Base-by-base conservation (phyloP, 495 filamentous ascomycete species). In the Penicillium crystallinum region DNA sequence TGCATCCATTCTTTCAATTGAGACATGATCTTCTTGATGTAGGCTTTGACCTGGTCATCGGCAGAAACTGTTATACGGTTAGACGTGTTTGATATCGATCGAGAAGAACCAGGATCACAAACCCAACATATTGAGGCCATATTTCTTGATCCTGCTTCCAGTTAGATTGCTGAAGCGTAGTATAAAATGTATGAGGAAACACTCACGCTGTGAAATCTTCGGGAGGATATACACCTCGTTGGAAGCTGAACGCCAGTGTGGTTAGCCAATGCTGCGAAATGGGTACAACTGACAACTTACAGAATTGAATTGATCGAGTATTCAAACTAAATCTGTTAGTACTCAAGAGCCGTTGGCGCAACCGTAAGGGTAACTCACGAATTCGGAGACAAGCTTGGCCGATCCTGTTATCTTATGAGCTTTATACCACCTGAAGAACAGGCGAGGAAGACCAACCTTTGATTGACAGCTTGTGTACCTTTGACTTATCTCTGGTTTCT, bases 1-100 rank as follows among this genome's bases (percentile, higher is more conserved):
- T 88, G 76, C 88, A 96, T 97, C 93, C 93, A 98, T 62, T 86
- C 87, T 71, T 92, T 90, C 38, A 97, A 81, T 71, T 96, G 91
- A 4, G 85, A 87, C 89, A 95, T 97, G 71, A 97, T 96, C 74
- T 93, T 95, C 75, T 95, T 96, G 77, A 96, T 95, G 70, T 98
- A 98, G 44, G 91, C 90, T 74, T 95, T 95, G 59, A 98, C 93
- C 68, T 97, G 91, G 74, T 97, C 93, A 71, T 98, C 93, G 51
- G 88, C 83, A 15, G 93, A 90, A 33, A 97, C 90, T 83, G 50
- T 12, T 10, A 8, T 41, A 33, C 47, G 22, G 51, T 66, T 55
- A 66, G 57, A 27, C 6, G 1, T 53, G 39, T 9, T n/a, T n/a
- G 25, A 15, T 11, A 3, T 3, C 15, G 18, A 17, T 11, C 38